Percentiles rank a stretch among this genome's conserved stretches.
These are phyloP conservation scores for Metroxylon sagu DNA, from an alignment of 176 grass and related monocot genomes.

Conservation along the genomic window DNA sequence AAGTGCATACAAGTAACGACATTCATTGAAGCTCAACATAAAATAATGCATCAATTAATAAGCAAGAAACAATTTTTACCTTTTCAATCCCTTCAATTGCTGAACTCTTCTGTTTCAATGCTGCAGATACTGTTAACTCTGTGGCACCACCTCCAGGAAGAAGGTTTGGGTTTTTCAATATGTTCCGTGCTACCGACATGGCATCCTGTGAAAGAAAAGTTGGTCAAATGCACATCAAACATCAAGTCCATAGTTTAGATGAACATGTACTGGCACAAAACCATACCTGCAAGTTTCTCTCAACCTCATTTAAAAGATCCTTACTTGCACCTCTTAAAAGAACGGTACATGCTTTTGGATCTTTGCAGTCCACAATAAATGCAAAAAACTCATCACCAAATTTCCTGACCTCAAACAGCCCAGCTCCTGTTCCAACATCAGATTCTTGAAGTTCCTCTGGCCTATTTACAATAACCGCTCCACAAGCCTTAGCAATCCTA, in stretches of 20 bases:
- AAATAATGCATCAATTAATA: too few species aligned
- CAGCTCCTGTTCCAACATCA: constrained; percentile 81
- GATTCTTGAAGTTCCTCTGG: constrained; percentile 99
- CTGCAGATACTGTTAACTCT: constrained; percentile 89
- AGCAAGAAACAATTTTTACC: constrained; percentile 25
- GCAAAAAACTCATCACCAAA: constrained; percentile 93
- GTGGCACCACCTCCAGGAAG: constrained; percentile 93
- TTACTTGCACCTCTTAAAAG: constrained; percentile 95
- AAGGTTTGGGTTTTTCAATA: constrained; percentile 93
- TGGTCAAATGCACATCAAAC: not conserved
- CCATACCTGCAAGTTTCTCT: constrained; percentile 88
- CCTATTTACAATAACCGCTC: constrained; percentile 89
- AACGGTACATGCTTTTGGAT: constrained; percentile 97
- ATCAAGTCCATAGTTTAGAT: not conserved
- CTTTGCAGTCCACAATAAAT: constrained; percentile 89
- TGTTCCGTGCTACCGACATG: constrained; percentile 90
- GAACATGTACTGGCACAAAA: not conserved
- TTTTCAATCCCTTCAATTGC: constrained; percentile 95
- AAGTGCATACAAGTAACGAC: too few species aligned
- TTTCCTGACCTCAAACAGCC: constrained; percentile 96
- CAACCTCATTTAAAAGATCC: constrained; percentile 92
- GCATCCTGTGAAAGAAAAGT: constrained; percentile 44
- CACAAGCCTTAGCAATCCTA: constrained; percentile 88
- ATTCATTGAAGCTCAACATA: too few species aligned
- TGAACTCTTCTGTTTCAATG: constrained; percentile 84